Conservation (phyloP, 805 yeast species). For the Ogataea populi-albae region DNA sequence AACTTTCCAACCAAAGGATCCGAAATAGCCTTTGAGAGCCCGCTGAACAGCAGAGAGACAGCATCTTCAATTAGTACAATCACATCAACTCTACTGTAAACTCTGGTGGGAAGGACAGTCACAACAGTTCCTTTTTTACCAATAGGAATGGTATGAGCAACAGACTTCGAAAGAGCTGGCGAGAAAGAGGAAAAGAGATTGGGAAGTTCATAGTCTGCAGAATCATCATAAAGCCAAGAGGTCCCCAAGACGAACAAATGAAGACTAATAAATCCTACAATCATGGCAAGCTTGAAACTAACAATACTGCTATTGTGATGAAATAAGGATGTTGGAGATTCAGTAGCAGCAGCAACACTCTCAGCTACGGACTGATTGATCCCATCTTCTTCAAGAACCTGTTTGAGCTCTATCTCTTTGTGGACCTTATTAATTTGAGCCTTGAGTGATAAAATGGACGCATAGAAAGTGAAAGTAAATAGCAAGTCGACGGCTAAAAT, state of each 20-base stretch:
- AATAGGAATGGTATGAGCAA: conserved; percentile 43
- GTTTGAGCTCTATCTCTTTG: conserved; percentile 71
- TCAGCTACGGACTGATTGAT: conserved; percentile 71
- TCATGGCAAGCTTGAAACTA: conserved; percentile 57
- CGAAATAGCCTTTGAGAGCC: conserved; percentile 64
- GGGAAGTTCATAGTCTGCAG: conserved; percentile 30
- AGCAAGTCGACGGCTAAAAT: conserved; percentile 69
- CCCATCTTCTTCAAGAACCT: conserved; percentile 91
- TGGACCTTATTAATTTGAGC: conserved; percentile 86
- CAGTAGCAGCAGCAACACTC: conserved; percentile 49
- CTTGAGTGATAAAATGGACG: conserved; percentile 82
- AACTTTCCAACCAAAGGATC: conserved; percentile 80
- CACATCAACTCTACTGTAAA: conserved; percentile 55
- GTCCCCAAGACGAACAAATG: conserved; percentile 69
- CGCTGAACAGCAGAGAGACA: conserved; percentile 47
- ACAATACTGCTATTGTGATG: conserved; percentile 44
- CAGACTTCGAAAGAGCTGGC: conserved; percentile 36
- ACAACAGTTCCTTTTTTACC: conserved; percentile 47
- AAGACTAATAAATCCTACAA: conserved; percentile 56
- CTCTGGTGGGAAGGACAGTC: conserved; percentile 54
- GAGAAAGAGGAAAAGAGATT: conserved; percentile 24
- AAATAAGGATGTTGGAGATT: conserved; percentile 29
- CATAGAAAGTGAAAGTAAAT: conserved; percentile 73
- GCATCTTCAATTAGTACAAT: conserved; percentile 62
- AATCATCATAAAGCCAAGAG: conserved; percentile 60